Evolutionary conservation across 257 asterid species (phyloP), one percentile per base, ranked within the genome.

Genomic region (Petrea volubilis): DNA sequence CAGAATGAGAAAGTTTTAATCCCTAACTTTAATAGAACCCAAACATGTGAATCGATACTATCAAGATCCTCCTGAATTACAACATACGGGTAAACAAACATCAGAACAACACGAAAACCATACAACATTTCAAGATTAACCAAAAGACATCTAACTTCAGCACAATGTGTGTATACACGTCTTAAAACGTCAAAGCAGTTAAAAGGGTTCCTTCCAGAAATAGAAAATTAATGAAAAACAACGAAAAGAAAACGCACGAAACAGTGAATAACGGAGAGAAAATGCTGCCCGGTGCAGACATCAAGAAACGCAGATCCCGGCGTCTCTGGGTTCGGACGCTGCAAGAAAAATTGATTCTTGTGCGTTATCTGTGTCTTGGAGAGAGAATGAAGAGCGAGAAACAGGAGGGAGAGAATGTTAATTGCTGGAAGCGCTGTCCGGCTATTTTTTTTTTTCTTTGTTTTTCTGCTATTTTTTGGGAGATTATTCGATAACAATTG

Each of bases 291-390:
- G 52, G 72, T 44, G 75, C 67, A 66, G 67, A 63, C 79, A 77
- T 78, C 79, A 60, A 84, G 67, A 78, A 61, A 77, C 78, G 55
- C 85, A 80, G 88, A 89, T 85, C 89, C 88, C 81, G 50, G 71
- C 73, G 77, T 65, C 64, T 14, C 31, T 58, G 75, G 71, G 76
- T 68, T 74, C 68, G 78, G 62, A 71, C 72, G 78, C 70, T 60
- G 72, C 72, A 70, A 67, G 64, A 72, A 70, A n/a, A 65, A 66
- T 36, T 47, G 80, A 64, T 76, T 66, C 36, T 58, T 23, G 72
- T 60, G 73, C 70, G 74, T 63, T 72, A 56, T 27, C 44, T 70
- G 52, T 46, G 36, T 50, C 55, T 58, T 9, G 5, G 65, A 43
- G 68, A 41, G 31, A 60, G 63, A 61, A 59, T 51, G 72, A 59